Base-by-base conservation (phyloP, 1,139 yeast species). In the Yamadazyma mexicana region DNA sequence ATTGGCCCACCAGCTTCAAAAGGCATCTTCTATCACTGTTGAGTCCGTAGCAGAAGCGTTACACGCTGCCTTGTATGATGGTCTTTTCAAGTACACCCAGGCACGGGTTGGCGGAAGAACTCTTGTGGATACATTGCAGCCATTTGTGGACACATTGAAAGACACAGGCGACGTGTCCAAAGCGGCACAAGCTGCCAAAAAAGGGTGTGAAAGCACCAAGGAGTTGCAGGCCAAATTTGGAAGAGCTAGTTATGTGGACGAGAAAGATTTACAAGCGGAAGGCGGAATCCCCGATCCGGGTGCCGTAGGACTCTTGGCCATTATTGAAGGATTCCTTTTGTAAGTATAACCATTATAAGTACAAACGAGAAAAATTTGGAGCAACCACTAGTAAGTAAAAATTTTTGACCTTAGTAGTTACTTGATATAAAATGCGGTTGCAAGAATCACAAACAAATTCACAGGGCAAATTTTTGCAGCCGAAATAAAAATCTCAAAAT, bases 231-330 rank as follows among this genome's bases (percentile, higher is more conserved):
- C 98, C 32, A 84, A 85, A 52, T 88, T 91, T 51, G 98, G 98
- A 30, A 78, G 98, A 57, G 96, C 98, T 11, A 85, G 95, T 7
- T 91, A 91, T 56, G 97, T 91, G 12, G 73, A 73, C 43, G 79
- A 78, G 46, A 81, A 77, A 17, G 86, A 80, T 43, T 65, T 71
- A 40, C 55, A 64, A 42, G 64, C 59, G 7, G 72, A 68, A 38
- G 81, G 81, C n/a, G 81, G 81, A 1, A 74, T 89, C 30, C 96
- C 96, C 2, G 98, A 91, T 55, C 97, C 98, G 2, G 98, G 98
- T 50, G 97, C 98, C 1, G 78, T 83, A 40, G 94, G 94, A 5
- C 64, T 85, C 12, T 81, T 83, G 37, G 87, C 84, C 18, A 68
- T 83, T 41, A 63, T 84, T 39, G 77, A 78, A 47, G 91, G 91